Evolutionary conservation across 768 basidiomycete species (phyloP).

Genomic region (Hericium rajendrae): DNA sequence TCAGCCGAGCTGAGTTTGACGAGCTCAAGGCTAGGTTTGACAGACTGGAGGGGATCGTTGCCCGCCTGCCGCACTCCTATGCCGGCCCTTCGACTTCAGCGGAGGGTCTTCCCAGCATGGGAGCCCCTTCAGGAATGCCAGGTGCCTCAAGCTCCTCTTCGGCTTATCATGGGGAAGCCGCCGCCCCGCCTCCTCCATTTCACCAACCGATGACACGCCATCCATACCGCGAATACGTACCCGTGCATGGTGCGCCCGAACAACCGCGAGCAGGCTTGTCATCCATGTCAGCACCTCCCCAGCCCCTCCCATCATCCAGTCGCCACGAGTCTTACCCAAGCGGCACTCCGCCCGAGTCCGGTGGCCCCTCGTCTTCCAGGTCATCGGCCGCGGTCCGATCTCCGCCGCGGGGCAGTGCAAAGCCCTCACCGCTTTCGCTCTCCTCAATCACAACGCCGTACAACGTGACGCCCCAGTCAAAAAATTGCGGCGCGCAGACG

Average conservation of each 20-base stretch:
- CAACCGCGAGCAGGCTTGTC: not conserved
- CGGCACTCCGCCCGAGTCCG: not conserved
- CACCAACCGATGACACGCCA: not conserved
- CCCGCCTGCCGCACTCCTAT: conserved; percentile 20
- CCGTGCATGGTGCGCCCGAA: not conserved
- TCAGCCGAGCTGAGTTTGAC: conserved; percentile 68
- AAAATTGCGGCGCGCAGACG: conserved; percentile 17
- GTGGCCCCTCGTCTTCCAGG: not conserved
- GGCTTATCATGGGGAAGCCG: conserved; percentile 3
- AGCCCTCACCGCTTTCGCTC: conserved; percentile 3
- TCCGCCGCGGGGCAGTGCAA: not conserved
- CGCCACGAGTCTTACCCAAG: not conserved
- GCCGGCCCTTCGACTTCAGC: not conserved
- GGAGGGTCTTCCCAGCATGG: not conserved
- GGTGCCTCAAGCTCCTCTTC: conserved; percentile 5
- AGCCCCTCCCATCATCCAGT: not conserved
- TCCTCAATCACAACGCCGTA: conserved; percentile 3
- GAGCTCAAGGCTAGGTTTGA: conserved; percentile 60
- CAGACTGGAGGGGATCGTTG: conserved; percentile 46
- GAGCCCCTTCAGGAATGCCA: not conserved
- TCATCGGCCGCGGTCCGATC: not conserved
- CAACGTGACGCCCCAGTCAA: conserved; percentile 6
- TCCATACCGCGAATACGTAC: not conserved
- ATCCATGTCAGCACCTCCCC: not conserved
- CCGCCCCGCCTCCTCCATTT: not conserved